Percentiles rank a stretch among this genome's conserved stretches.
These are phyloP conservation scores for Zizania palustris DNA, from an alignment of 202 grass and related monocot genomes.

Conservation along the genomic window DNA sequence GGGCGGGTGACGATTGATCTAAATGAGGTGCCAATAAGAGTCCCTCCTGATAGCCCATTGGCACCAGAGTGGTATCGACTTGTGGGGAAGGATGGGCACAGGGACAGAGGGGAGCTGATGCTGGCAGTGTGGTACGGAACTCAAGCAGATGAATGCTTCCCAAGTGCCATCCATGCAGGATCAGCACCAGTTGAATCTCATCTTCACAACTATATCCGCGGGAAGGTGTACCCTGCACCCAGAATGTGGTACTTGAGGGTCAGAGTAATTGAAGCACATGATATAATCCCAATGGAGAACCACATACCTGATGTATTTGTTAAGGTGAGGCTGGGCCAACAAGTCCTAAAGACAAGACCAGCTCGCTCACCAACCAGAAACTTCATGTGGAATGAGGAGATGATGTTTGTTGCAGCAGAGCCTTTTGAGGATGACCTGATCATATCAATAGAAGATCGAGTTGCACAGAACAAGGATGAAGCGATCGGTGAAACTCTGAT, in stretches of 20 bases:
- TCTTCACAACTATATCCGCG: slow-evolving; percentile 65
- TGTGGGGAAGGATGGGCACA: slow-evolving; percentile 63
- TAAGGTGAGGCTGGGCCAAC: slow-evolving; percentile 63
- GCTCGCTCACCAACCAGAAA: slow-evolving; percentile 58
- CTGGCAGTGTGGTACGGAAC: slow-evolving; percentile 92
- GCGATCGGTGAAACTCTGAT: slow-evolving; percentile 53
- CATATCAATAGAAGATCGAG: slow-evolving; percentile 72
- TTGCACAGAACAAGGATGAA: slow-evolving; percentile 72
- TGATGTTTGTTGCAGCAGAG: slow-evolving; percentile 86
- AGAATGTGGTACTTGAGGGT: slow-evolving; percentile 91
- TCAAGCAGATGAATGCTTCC: slow-evolving; percentile 93
- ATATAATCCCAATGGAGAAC: slow-evolving; percentile 59
- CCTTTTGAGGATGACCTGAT: slow-evolving; percentile 83
- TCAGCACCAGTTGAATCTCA: slow-evolving; percentile 43
- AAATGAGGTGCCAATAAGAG: slow-evolving; percentile 73
- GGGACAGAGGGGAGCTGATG: slow-evolving; percentile 83
- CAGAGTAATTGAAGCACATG: slow-evolving; percentile 73
- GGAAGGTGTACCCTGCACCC: slow-evolving; percentile 83
- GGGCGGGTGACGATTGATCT: slow-evolving; percentile 69
- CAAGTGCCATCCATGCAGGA: slow-evolving; percentile 65
- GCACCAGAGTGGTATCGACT: slow-evolving; percentile 96
- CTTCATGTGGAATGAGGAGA: slow-evolving; percentile 75
- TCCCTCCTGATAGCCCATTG: slow-evolving; percentile 90
- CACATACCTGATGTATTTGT: slow-evolving; percentile 65
- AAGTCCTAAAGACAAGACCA: slow-evolving; percentile 52